phyloP scores from a whole-genome alignment of 257 asterid species.

The Gynochthodes officinalis region DNA sequence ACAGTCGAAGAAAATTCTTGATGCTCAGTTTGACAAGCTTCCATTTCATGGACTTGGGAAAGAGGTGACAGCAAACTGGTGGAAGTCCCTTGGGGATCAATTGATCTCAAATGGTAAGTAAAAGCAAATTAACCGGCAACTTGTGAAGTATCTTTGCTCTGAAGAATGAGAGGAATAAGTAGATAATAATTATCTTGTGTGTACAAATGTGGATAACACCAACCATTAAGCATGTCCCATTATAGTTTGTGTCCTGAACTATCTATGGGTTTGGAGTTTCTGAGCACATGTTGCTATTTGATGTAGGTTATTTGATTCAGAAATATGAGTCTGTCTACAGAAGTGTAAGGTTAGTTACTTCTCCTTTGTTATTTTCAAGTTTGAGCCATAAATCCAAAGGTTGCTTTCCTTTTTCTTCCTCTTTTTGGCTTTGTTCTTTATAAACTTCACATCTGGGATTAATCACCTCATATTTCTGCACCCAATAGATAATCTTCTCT shows the following conservation, averaged over 20 bases:
- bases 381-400: not conserved
- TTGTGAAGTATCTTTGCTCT: not conserved
- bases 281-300: constrained; percentile 15
- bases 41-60: constrained; percentile 92
- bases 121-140: not conserved
- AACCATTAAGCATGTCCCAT: not conserved
- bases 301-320: constrained; percentile 78
- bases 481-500: not conserved
- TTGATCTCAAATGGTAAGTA: constrained; percentile 65
- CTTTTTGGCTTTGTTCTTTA: not conserved
- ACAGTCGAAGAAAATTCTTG: constrained; percentile 81
- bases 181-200: not conserved
- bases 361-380: constrained; percentile 7
- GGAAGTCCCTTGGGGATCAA: constrained; percentile 85
- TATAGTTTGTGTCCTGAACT: constrained; percentile 13
- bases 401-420: not conserved
- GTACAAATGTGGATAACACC: not conserved
- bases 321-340: constrained; percentile 61
- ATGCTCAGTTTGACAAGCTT: constrained; percentile 71
- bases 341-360: constrained; percentile 58
- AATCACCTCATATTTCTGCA: not conserved
- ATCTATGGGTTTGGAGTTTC: constrained; percentile 18
- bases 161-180: not conserved
- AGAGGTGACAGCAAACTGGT: constrained; percentile 86
- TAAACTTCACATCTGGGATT: not conserved